These are phyloP conservation scores for Chaetomium globosum DNA, from an alignment of 2,329 filamentous ascomycete species.

Conservation along the genomic window DNA sequence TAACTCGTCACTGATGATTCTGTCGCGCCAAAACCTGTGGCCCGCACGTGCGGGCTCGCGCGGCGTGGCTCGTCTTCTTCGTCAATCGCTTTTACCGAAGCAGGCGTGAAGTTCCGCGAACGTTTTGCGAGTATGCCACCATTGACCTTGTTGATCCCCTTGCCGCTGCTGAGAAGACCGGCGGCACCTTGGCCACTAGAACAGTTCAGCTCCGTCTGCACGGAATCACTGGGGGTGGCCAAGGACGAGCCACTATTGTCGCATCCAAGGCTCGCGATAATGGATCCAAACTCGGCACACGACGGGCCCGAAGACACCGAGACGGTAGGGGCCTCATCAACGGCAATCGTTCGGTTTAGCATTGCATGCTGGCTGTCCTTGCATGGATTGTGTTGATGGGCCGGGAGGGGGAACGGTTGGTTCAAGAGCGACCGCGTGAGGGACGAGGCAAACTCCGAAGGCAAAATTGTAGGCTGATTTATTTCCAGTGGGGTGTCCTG, in stretches of 20 bases:
- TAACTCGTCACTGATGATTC: slow-evolving; percentile 14
- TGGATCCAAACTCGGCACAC: slow-evolving; percentile 41
- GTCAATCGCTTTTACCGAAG: slow-evolving; percentile 51
- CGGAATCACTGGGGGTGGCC: slow-evolving; percentile 12
- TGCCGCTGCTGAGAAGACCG: slow-evolving; percentile 22
- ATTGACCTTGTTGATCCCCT: slow-evolving; percentile 9
- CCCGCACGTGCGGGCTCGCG: slow-evolving; percentile 41
- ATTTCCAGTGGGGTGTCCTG: slow-evolving; percentile 22
- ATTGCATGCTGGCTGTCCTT: slow-evolving; percentile 48
- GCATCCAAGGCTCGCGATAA: slow-evolving; percentile 38
- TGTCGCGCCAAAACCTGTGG: slow-evolving; percentile 16
- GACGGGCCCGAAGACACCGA: slow-evolving; percentile 18
- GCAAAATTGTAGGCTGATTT: slow-evolving; percentile 38
- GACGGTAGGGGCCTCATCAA: slow-evolving; percentile 17
- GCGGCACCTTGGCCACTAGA: slow-evolving; percentile 22
- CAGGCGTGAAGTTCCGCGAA: slow-evolving; percentile 51
- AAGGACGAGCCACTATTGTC: slow-evolving; percentile 33
- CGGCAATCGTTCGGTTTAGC: slow-evolving; percentile 31
- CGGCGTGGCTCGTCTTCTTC: slow-evolving; percentile 52
- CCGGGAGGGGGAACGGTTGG: slow-evolving; percentile 48
- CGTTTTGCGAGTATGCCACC: slow-evolving; percentile 49
- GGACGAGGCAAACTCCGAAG: slow-evolving; percentile 47
- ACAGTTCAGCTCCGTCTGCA: not conserved
- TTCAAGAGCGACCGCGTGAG: slow-evolving; percentile 54
- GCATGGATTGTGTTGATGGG: slow-evolving; percentile 40